Evolutionary conservation across 2,329 filamentous ascomycete genomes (phyloP).

Genomic region (Diaporthe citri): DNA sequence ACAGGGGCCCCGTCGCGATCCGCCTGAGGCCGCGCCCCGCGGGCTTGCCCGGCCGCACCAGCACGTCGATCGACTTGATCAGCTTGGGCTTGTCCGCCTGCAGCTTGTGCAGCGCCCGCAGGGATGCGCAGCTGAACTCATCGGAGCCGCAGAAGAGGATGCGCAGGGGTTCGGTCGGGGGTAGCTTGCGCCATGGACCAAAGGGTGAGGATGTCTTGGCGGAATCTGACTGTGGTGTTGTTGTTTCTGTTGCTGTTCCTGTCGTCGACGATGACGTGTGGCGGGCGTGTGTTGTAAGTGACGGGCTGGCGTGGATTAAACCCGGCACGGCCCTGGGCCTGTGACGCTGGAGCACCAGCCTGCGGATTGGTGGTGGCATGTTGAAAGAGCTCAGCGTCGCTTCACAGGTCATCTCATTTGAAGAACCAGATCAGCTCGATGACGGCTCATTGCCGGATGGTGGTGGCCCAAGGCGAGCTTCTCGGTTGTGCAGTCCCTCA

Average conservation of each 20-base stretch:
- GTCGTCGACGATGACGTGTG: not conserved
- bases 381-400: constrained; percentile 8
- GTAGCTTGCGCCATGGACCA: constrained; percentile 9
- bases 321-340: not conserved
- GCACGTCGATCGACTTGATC: constrained; percentile 85
- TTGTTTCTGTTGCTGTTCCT: not conserved
- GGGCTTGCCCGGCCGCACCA: constrained; percentile 84
- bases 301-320: too few species aligned
- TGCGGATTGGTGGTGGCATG: constrained; percentile 26
- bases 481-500: not conserved
- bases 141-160: constrained; percentile 97
- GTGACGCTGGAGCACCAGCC: not conserved
- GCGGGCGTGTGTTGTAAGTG: not conserved
- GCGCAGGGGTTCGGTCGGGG: constrained; percentile 71
- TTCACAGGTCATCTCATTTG: constrained; percentile 5
- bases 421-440: constrained; percentile 3
- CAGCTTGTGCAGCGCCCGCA: constrained; percentile 76
- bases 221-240: not conserved
- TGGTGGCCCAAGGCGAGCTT: not conserved
- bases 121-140: constrained; percentile 84
- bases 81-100: constrained; percentile 60
- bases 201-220: not conserved
- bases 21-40: constrained; percentile 80
- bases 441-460: constrained; percentile 11
- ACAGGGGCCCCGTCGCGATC: constrained; percentile 80